These are phyloP conservation scores for Amanita exitialis DNA, from an alignment of 768 basidiomycete species.

Conservation along the genomic window DNA sequence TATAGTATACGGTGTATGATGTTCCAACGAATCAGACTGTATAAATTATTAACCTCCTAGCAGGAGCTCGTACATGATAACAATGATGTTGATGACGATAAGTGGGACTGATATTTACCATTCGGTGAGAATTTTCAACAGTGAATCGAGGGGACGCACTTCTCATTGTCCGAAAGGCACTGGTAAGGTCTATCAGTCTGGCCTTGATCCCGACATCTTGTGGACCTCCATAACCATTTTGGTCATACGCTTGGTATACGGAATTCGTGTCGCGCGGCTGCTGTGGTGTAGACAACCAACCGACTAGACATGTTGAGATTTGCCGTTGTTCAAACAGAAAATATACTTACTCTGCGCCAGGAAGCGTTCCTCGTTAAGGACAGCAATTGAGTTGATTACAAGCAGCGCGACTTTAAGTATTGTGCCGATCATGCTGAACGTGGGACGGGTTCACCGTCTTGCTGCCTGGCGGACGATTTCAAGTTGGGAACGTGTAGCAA, in stretches of 20 bases:
- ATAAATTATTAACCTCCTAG: constrained; percentile 33
- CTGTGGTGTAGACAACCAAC: constrained; percentile 68
- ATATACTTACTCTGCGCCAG: constrained; percentile 71
- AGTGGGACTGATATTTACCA: constrained; percentile 61
- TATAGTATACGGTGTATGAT: no score
- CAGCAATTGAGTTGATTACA: constrained; percentile 88
- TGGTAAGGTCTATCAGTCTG: constrained; percentile 84
- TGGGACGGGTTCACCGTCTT: not conserved
- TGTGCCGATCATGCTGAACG: constrained; percentile 35
- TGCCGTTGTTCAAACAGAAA: constrained; percentile 10
- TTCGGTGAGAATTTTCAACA: constrained; percentile 8
- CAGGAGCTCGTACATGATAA: constrained; percentile 80
- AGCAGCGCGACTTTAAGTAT: constrained; percentile 83
- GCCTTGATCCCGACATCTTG: constrained; percentile 72
- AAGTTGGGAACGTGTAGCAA: not conserved
- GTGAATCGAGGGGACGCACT: constrained; percentile 47
- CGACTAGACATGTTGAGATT: constrained; percentile 43
- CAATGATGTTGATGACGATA: constrained; percentile 76
- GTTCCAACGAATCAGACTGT: no score
- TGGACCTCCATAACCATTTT: constrained; percentile 42
- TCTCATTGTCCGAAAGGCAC: constrained; percentile 94
- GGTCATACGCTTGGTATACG: constrained; percentile 58
- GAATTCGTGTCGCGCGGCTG: constrained; percentile 47
- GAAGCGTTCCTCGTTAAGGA: constrained; percentile 94
- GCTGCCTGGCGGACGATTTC: not conserved